phyloP scores from a whole-genome alignment of 2,329 filamentous ascomycete species.

The Dendrostoma leiphaemia region DNA sequence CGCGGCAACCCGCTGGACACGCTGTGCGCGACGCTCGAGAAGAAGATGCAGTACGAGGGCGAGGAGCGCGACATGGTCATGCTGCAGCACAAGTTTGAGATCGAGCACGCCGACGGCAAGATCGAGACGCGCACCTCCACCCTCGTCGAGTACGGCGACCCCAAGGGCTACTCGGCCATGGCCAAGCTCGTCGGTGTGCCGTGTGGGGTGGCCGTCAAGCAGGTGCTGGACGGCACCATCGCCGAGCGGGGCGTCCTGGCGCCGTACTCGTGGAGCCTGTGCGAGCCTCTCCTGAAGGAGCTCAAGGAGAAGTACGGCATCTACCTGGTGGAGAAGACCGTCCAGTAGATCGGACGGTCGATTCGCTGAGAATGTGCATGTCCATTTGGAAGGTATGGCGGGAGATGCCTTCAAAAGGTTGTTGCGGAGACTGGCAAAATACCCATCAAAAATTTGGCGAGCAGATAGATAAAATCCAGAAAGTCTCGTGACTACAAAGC shows the following conservation, averaged over 20 bases:
- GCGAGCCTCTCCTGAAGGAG: constrained; percentile 71
- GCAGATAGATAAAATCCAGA: constrained; percentile 5
- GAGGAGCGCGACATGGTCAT: constrained; percentile 83
- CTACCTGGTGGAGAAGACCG: constrained; percentile 67
- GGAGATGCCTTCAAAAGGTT: no score
- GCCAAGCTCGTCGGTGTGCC: constrained; percentile 75
- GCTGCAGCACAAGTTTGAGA: constrained; percentile 79
- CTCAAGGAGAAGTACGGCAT: constrained; percentile 77
- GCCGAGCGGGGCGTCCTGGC: constrained; percentile 72
- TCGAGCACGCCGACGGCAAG: constrained; percentile 77
- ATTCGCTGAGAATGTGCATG: background rate
- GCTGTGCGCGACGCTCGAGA: constrained; percentile 83
- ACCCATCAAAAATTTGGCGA: constrained; percentile 6
- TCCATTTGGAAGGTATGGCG: background rate
- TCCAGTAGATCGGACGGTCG: constrained; percentile 30
- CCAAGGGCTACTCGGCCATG: constrained; percentile 78
- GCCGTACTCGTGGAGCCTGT: constrained; percentile 71
- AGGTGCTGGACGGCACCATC: constrained; percentile 74
- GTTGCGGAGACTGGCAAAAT: background rate
- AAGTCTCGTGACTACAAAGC: background rate
- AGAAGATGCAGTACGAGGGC: constrained; percentile 84
- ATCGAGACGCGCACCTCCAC: constrained; percentile 78
- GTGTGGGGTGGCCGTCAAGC: constrained; percentile 67
- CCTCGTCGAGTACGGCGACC: constrained; percentile 77
- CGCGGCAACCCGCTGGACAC: constrained; percentile 82